Percentiles rank a stretch among this genome's conserved stretches.
Evolutionary conservation across 2,329 filamentous ascomycete genomes (phyloP).

Genomic region (Clarireedia sp.): DNA sequence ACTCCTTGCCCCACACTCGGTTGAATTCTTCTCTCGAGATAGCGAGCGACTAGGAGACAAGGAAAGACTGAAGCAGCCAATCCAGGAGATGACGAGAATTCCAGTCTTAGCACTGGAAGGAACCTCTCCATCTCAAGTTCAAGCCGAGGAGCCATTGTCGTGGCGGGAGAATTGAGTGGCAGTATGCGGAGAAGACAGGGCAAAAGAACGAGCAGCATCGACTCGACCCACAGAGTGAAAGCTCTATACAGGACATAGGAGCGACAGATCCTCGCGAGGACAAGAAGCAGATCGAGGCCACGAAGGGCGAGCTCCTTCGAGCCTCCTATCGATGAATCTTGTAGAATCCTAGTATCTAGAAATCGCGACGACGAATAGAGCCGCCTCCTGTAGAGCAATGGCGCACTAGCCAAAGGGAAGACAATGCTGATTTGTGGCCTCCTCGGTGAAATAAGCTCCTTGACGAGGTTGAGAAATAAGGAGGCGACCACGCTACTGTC

Average conservation of each 20-base stretch:
- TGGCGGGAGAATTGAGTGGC: too few relatives aligned
- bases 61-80: too few relatives aligned
- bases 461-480: neutral
- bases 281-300: neutral
- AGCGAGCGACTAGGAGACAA: too few relatives aligned
- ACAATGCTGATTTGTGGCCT: slow-evolving; percentile 1
- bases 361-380: neutral
- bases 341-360: neutral
- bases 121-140: slow-evolving; percentile 7
- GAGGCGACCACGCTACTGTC: neutral
- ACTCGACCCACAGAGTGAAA: too few relatives aligned
- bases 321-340: neutral
- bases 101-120: too few relatives aligned
- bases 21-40: too few relatives aligned
- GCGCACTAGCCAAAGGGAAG: neutral
- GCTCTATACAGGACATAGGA: too few relatives aligned
- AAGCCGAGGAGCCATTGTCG: slow-evolving; percentile 12
- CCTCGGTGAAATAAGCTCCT: neutral
- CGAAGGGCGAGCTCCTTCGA: neutral
- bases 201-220: too few relatives aligned
- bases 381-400: neutral
- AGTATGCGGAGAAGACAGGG: too few relatives aligned
- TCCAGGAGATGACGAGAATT: too few relatives aligned
- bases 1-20: too few relatives aligned
- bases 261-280: neutral